These are phyloP conservation scores for Thraustotheca clavata DNA, from an alignment of 352 stramenopile species.

Conservation along the genomic window DNA sequence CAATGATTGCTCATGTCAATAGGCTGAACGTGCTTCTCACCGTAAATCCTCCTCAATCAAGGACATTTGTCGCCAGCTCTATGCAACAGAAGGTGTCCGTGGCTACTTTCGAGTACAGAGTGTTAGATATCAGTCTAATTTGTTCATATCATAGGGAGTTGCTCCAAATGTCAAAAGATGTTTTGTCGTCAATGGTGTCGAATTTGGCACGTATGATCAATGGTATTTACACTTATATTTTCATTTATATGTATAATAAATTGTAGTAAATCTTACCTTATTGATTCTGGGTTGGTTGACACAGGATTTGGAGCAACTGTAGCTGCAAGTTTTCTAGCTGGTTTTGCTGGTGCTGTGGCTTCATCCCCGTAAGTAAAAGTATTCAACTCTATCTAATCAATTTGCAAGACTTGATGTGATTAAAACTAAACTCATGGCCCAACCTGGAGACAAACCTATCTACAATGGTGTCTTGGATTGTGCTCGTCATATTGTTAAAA, in stretches of 20 bases:
- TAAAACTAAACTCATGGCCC: conserved; percentile 78
- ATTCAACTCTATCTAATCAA: neutral
- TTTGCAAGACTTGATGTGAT: conserved; percentile 64
- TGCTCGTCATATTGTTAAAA: conserved; percentile 51
- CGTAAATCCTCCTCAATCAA: conserved; percentile 32
- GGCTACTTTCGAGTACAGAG: conserved; percentile 47
- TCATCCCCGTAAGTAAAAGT: conserved; percentile 57
- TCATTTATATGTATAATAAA: neutral
- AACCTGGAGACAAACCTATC: conserved; percentile 47
- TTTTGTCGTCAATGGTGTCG: conserved; percentile 80
- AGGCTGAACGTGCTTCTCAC: neutral
- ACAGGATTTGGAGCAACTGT: conserved; percentile 65
- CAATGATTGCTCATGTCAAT: too few relatives aligned
- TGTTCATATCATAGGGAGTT: conserved; percentile 38
- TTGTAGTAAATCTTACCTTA: conserved; percentile 55
- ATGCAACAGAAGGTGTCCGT: conserved; percentile 53
- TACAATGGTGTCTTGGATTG: conserved; percentile 72
- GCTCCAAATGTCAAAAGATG: conserved; percentile 75
- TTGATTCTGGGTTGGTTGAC: conserved; percentile 48
- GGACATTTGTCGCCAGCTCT: conserved; percentile 64
- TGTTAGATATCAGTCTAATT: neutral
- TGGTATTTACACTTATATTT: conserved; percentile 17
- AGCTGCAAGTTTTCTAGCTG: conserved; percentile 61
- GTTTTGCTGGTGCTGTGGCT: conserved; percentile 57
- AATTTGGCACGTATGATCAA: conserved; percentile 83